phyloP scores from a whole-genome alignment of 2,329 filamentous ascomycete genomes.

The Hymenoscyphus linearis region DNA sequence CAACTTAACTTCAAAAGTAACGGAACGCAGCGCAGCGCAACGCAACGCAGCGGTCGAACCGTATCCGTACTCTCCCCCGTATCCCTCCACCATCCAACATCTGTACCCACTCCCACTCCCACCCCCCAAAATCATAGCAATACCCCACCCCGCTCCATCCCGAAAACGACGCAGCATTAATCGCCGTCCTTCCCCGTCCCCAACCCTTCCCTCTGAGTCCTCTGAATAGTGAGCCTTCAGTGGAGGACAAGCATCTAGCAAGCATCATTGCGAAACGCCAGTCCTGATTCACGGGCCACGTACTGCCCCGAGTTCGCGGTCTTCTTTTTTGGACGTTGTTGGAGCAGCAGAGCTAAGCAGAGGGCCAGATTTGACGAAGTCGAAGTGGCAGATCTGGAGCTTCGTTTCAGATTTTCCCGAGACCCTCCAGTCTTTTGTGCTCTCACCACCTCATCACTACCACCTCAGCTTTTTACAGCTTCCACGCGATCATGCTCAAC shows the following conservation, averaged over 20 bases:
- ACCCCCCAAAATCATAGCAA: too few species aligned
- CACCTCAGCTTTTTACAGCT: slow-evolving; percentile 20
- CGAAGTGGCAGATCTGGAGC: slow-evolving; percentile 21
- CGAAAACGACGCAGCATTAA: slow-evolving; percentile 21
- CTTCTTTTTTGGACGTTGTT: slow-evolving; percentile 13
- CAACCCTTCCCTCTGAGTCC: too few species aligned
- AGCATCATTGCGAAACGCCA: slow-evolving; percentile 34
- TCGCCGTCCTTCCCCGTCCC: slow-evolving; percentile 19
- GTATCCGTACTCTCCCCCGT: too few species aligned
- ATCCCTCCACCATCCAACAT: too few species aligned
- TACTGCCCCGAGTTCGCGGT: slow-evolving; percentile 25
- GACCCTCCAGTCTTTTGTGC: slow-evolving; percentile 6
- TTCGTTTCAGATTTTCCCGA: slow-evolving; percentile 28
- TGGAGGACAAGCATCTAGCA: too few species aligned
- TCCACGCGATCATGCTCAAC: slow-evolving; percentile 42
- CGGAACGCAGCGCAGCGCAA: too few species aligned
- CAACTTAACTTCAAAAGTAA: too few species aligned
- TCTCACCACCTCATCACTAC: slow-evolving; percentile 12
- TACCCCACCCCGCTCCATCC: not conserved
- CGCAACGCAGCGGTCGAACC: too few species aligned
- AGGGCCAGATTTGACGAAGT: slow-evolving; percentile 18
- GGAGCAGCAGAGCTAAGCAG: slow-evolving; percentile 24
- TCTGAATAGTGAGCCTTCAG: too few species aligned
- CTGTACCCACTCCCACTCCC: too few species aligned
- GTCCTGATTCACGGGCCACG: slow-evolving; percentile 33